Evolutionary conservation across 1,284 basidiomycete species (phyloP).

Genomic region (Sporisorium graminicola): DNA sequence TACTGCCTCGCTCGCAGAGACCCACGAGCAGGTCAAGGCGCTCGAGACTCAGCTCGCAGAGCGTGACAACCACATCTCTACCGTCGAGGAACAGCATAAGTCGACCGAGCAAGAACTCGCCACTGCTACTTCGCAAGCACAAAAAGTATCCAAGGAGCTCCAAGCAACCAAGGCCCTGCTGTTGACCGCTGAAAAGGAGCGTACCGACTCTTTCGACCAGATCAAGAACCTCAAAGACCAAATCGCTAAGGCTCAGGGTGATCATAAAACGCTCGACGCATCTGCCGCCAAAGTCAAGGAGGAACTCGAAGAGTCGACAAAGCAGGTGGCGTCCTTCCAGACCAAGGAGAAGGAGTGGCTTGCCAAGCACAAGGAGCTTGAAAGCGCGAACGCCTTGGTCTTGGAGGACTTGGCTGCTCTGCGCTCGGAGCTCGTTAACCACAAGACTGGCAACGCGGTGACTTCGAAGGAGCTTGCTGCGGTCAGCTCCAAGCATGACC

Average conservation of each 20-base stretch:
- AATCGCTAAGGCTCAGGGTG: constrained; percentile 20
- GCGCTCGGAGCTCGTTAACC: constrained; percentile 20
- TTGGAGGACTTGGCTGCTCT: constrained; percentile 22
- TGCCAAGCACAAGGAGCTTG: constrained; percentile 36
- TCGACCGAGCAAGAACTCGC: constrained; percentile 16
- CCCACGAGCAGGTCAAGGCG: constrained; percentile 15
- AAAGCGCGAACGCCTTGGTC: constrained; percentile 17
- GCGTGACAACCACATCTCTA: constrained; percentile 18
- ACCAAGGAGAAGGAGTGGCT: constrained; percentile 30
- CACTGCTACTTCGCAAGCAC: constrained; percentile 9
- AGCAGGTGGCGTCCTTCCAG: constrained; percentile 19
- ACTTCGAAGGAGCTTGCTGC: constrained; percentile 26
- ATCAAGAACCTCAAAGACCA: constrained; percentile 30
- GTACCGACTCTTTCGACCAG: constrained; percentile 13
- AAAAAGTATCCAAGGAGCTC: constrained; percentile 23
- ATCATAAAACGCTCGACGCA: constrained; percentile 25
- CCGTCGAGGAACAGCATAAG: constrained; percentile 16
- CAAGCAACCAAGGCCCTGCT: constrained; percentile 13
- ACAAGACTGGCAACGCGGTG: constrained; percentile 24
- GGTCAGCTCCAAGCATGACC: constrained; percentile 21
- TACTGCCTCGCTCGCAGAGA: constrained; percentile 20
- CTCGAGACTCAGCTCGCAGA: constrained; percentile 22
- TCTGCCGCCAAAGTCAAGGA: constrained; percentile 17
- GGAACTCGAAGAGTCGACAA: constrained; percentile 29
- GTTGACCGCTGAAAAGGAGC: constrained; percentile 14